Percentiles rank a stretch among this genome's conserved stretches.
These are phyloP conservation scores for Nicotiana tabacum DNA, from an alignment of 257 asterid genomes.

Conservation along the genomic window DNA sequence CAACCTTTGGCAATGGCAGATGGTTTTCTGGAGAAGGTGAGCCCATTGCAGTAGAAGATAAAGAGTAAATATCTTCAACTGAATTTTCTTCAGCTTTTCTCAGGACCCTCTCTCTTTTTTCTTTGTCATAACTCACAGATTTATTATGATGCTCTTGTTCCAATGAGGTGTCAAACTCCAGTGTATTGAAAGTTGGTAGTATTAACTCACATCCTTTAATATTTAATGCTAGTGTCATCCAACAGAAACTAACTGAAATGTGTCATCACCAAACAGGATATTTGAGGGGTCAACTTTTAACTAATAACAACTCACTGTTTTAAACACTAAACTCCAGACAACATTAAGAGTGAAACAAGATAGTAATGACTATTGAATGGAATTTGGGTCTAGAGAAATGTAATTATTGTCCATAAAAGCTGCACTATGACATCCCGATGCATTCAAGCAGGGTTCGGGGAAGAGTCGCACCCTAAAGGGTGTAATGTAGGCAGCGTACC, in stretches of 20 bases:
- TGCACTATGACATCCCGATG: neutral
- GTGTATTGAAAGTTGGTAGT: neutral
- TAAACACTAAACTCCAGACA: neutral
- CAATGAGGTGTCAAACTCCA: neutral
- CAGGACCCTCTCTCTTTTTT: neutral
- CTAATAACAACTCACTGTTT: neutral
- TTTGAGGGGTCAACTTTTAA: neutral
- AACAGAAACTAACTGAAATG: neutral
- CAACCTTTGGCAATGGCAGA: neutral
- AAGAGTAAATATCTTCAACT: neutral
- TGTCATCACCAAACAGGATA: neutral
- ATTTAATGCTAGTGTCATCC: neutral
- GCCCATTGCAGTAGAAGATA: neutral
- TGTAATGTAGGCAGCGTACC: too few species aligned
- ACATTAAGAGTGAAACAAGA: neutral
- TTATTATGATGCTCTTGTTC: neutral
- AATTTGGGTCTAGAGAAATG: neutral
- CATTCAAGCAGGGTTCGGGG: too few species aligned
- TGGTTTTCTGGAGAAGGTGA: neutral
- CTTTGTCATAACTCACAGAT: neutral
- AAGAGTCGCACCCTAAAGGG: too few species aligned
- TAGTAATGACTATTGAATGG: neutral
- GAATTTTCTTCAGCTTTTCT: neutral
- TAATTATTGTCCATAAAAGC: neutral
- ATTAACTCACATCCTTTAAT: neutral